Evolutionary conservation across 148 eudicot species (phyloP), one percentile per base, ranked within the genome.

Genomic region (Talinum fruticosum): DNA sequence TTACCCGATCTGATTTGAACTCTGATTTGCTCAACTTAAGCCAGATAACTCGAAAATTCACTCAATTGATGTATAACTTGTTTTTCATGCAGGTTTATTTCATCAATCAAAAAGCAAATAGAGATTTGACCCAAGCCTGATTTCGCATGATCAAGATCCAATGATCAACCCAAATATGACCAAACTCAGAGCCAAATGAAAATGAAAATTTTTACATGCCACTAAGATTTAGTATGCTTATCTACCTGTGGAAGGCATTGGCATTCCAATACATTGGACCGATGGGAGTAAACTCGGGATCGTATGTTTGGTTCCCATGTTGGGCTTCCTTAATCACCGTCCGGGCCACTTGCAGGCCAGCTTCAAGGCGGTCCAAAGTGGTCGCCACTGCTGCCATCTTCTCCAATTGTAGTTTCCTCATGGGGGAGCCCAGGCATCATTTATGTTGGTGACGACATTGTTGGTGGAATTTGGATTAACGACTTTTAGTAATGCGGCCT

Each of bases 261-360:
- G 96, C 83, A 73, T 88, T 89, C 91, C 90, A 77, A 69, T 91
- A 91, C 84, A 88, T 87, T 6, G 96, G 96, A 80, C 88, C 88
- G 34, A 64, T 16, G 1, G 88, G 88, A 19, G 28, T 68, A 38
- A 79, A 86, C 21, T 86, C 92, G 0, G 87, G 81, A 69, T 87
- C 92, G 74, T 66, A 34, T 13, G 75, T 77, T 69, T 69, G 85
- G 75, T 81, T 82, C 28, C 72, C 57, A 34, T 57, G 47, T 30
- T 64, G 69, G 10, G 88, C 87, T 62, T 78, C 88, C 82, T 78
- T 90, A 15, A 90, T 88, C 33, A 80, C 84, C 19, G 85, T 87
- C 21, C 98, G 88, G 72, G 86, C 91, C 74, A 36, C 82, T 61
- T 81, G 87, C 34, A 93, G 86, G 29, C 87, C 79, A 1, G 88